Conservation (phyloP, 2,329 filamentous ascomycete genomes). For the Acrocalymma vagum region DNA sequence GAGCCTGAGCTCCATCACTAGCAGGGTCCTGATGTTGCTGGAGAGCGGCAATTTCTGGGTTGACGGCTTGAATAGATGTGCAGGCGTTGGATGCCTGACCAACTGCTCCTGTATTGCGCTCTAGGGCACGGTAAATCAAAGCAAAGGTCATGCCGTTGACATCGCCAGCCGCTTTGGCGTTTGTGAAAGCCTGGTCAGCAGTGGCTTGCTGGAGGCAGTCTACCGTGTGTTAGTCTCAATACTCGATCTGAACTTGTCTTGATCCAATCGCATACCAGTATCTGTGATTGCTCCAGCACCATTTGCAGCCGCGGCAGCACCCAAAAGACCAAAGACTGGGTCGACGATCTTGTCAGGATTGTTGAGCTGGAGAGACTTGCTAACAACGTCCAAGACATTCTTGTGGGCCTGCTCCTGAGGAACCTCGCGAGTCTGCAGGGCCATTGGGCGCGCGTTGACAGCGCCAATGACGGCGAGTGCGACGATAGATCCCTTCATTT, state of each 20-base stretch:
- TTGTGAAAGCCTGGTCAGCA: conserved; percentile 68
- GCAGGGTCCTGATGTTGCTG: conserved; percentile 74
- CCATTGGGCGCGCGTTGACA: conserved; percentile 35
- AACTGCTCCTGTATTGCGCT: conserved; percentile 68
- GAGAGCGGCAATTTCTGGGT: conserved; percentile 71
- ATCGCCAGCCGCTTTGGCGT: conserved; percentile 63
- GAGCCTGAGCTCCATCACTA: conserved; percentile 61
- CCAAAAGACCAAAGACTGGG: conserved; percentile 62
- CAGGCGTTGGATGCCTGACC: conserved; percentile 67
- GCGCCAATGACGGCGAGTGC: conserved; percentile 39
- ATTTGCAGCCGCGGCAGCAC: conserved; percentile 57
- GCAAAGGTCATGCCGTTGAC: conserved; percentile 64
- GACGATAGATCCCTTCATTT: conserved; percentile 45
- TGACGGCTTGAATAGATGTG: conserved; percentile 63
- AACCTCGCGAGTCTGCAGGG: conserved; percentile 56
- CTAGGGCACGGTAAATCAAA: conserved; percentile 62
- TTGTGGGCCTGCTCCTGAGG: conserved; percentile 67
- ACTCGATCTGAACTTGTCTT: neutral
- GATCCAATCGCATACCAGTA: conserved; percentile 36
- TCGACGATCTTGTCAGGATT: conserved; percentile 60
- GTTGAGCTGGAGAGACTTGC: conserved; percentile 53
- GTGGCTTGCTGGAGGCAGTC: conserved; percentile 68
- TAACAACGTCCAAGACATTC: conserved; percentile 57
- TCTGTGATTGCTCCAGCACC: conserved; percentile 61
- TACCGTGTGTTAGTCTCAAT: conserved; percentile 17